These are phyloP conservation scores for Gardenia jasminoides DNA, from an alignment of 257 asterid genomes.

Conservation along the genomic window DNA sequence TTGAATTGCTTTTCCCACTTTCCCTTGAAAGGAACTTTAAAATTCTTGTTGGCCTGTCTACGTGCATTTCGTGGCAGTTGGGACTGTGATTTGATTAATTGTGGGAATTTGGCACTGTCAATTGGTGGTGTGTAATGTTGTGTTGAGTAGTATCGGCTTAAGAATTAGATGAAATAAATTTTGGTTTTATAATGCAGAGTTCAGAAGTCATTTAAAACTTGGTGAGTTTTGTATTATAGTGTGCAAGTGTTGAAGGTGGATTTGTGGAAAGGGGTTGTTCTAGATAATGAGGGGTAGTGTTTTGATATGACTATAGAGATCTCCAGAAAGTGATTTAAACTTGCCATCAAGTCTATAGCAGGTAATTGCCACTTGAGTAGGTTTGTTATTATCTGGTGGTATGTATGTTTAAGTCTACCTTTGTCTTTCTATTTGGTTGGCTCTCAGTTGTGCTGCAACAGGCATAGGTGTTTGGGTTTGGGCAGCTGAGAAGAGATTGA, in stretches of 20 bases:
- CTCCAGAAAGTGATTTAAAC: neutral
- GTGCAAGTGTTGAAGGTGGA: neutral
- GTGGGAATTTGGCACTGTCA: neutral
- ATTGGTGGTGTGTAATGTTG: neutral
- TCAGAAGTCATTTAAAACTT: neutral
- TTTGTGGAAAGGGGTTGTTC: neutral
- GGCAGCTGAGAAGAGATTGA: neutral
- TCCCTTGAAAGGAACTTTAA: neutral
- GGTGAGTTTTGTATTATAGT: neutral
- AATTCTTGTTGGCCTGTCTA: neutral
- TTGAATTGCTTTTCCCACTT: neutral
- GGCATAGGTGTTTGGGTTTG: neutral
- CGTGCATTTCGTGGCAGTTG: neutral
- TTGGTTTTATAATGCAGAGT: neutral
- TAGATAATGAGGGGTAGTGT: no score
- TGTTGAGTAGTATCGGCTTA: neutral
- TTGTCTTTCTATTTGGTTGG: constrained; percentile 1
- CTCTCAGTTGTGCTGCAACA: neutral
- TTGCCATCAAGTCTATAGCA: neutral
- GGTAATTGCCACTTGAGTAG: neutral
- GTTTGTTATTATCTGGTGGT: neutral
- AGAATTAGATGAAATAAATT: neutral
- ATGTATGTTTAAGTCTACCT: neutral
- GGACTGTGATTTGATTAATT: neutral
- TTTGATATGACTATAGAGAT: neutral